A percentile compares a stretch with the other conserved stretches of the same genome.
Conservation (phyloP, 2,329 filamentous ascomycete genomes). For the Colletotrichum incanum region DNA sequence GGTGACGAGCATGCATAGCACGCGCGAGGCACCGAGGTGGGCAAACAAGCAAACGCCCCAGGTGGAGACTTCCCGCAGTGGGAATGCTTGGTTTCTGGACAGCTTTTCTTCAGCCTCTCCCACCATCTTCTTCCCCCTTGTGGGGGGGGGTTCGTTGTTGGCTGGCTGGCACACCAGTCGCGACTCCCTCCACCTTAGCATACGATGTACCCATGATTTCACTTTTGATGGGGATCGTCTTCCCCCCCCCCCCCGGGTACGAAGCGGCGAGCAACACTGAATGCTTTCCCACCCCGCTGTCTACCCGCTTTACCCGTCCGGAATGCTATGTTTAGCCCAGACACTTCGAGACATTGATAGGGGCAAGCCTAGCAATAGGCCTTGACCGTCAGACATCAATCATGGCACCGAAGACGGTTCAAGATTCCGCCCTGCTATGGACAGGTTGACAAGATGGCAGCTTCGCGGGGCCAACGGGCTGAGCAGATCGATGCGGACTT, state of each 20-base stretch:
- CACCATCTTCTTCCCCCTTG: not conserved
- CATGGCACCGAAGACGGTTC: not conserved
- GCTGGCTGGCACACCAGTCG: not conserved
- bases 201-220: conserved; percentile 25
- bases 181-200: conserved; percentile 1
- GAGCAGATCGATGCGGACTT: not conserved
- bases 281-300: not conserved
- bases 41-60: conserved; percentile 2
- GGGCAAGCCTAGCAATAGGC: not conserved
- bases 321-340: conserved; percentile 17
- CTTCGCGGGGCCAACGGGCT: not conserved
- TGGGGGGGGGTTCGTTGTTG: not conserved
- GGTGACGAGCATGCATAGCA: conserved; percentile 3
- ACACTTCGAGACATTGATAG: not conserved
- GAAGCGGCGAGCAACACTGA: conserved; percentile 8
- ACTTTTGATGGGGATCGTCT: conserved; percentile 20
- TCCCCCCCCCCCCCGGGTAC: too few species aligned
- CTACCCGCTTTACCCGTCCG: not conserved
- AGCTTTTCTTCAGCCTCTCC: not conserved
- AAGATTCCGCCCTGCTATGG: not conserved
- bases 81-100: not conserved
- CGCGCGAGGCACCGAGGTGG: not conserved
- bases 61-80: not conserved
- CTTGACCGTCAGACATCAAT: not conserved
- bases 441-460: not conserved